Evolutionary conservation across 2,329 filamentous ascomycete genomes (phyloP).

Genomic region (Fusarium vanettenii): DNA sequence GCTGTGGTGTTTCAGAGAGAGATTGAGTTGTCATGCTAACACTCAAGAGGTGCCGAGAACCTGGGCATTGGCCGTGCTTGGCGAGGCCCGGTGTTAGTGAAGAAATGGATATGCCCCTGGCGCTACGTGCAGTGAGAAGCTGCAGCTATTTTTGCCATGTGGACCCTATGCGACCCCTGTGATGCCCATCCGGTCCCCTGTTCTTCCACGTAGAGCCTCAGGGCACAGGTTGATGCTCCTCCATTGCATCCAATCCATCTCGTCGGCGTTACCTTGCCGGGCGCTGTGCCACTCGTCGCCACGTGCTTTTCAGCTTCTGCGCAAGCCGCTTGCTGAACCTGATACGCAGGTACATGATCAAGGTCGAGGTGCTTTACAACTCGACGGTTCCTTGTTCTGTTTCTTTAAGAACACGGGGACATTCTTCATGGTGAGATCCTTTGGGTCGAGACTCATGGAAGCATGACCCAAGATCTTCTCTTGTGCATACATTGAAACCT

Average conservation of each 20-base stretch:
- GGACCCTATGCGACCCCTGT: neutral
- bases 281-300: conserved; percentile 13
- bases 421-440: conserved; percentile 8
- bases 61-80: conserved; percentile 2
- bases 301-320: conserved; percentile 18
- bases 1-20: conserved; percentile 44
- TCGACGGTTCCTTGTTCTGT: conserved; percentile 2
- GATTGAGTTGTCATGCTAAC: conserved; percentile 41
- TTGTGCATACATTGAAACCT: neutral
- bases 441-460: neutral
- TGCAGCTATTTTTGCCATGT: conserved; percentile 11
- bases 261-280: conserved; percentile 11
- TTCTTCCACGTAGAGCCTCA: conserved; percentile 12
- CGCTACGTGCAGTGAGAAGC: conserved; percentile 10
- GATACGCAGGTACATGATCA: conserved; percentile 15
- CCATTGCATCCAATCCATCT: neutral
- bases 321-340: conserved; percentile 24
- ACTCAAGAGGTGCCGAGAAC: conserved; percentile 12
- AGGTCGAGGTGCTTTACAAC: neutral
- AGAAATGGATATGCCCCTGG: conserved; percentile 21
- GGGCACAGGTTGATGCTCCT: conserved; percentile 9
- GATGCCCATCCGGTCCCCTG: conserved; percentile 1
- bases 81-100: conserved; percentile 6
- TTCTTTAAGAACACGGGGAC: neutral
- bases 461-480: conserved; percentile 15